Evolutionary conservation across 768 basidiomycete species (phyloP), one percentile per base, ranked within the genome.

Genomic region (Coprinopsis marcescibilis): DNA sequence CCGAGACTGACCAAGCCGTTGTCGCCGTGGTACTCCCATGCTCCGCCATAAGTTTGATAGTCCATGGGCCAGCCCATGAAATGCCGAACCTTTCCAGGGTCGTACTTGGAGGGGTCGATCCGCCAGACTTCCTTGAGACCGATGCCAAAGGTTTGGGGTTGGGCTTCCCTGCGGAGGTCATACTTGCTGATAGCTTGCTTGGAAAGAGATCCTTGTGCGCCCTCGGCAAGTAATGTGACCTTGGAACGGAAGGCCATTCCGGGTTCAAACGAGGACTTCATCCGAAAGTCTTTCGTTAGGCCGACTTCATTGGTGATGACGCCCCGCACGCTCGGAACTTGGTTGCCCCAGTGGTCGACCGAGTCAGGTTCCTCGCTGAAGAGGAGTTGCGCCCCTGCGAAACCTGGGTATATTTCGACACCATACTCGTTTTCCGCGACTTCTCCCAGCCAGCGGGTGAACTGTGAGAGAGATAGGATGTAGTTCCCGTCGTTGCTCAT

Each of bases 81-180:
- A 65, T 99, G 96, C 4, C 93, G 76, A n/a, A 96, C 82, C 57
- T 89, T 60, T 15, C 89, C 89, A 0, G 90, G 80, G 23, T 75
- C 64, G 61, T 92, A 76, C 45, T 69, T 63, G 34, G 59, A 76
- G 54, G 61, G 81, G 43, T 72, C 80, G 11, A 99, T 83, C 29
- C 88, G 79, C 96, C 96, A 98, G 1, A 98, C 92, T 64, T 99
- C 95, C 71, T 99, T 98, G 43, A 98, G 69, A 2, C 96, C 96
- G 47, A 99, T 81, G 0, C 86, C 96, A 56, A 97, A 98, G 2
- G 95, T 98, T 69, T 98, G 96, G 2, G 86, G 85, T 63, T 95
- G 85, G 0, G 67, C 62, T 56, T 74, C 72, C 57, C 66, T 78
- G 52, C 92, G 69, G 8, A 98, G 70, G 42, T 81, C 69, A 66